phyloP scores from a whole-genome alignment of 1,139 yeast species.

The Kodamaea arcana region DNA sequence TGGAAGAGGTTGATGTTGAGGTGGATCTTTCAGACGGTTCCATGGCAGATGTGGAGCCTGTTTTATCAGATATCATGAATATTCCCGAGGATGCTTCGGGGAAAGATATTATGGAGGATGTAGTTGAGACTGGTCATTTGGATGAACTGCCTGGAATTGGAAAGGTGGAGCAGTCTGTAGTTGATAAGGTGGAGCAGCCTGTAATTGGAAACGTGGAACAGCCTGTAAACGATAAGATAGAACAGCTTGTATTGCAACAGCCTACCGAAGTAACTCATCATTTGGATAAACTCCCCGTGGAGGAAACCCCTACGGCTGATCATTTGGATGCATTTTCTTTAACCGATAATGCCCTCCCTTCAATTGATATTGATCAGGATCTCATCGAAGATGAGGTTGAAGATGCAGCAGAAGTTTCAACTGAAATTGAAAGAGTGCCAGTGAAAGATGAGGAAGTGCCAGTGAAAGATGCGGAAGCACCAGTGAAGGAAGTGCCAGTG shows the following conservation, averaged over 20 bases:
- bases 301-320: no score
- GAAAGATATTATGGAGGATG: constrained; percentile 3
- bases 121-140: background rate
- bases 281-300: no score
- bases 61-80: background rate
- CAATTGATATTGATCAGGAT: no score
- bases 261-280: no score
- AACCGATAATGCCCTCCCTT: no score
- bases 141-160: background rate
- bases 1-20: background rate
- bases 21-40: constrained; percentile 28
- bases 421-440: background rate
- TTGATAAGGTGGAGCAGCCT: background rate
- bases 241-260: background rate
- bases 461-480: background rate
- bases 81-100: constrained; percentile 1
- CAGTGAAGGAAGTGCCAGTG: constrained; percentile 2
- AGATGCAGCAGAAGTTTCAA: background rate
- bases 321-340: no score
- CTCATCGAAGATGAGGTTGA: no score
- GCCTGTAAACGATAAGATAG: background rate
- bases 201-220: background rate
- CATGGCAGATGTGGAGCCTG: constrained; percentile 22
- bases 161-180: background rate
- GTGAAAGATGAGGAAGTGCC: background rate